A percentile compares a stretch with the other conserved stretches of the same genome.
phyloP scores from a whole-genome alignment of 345 rosid genomes.

The Microthlaspi erraticum region DNA sequence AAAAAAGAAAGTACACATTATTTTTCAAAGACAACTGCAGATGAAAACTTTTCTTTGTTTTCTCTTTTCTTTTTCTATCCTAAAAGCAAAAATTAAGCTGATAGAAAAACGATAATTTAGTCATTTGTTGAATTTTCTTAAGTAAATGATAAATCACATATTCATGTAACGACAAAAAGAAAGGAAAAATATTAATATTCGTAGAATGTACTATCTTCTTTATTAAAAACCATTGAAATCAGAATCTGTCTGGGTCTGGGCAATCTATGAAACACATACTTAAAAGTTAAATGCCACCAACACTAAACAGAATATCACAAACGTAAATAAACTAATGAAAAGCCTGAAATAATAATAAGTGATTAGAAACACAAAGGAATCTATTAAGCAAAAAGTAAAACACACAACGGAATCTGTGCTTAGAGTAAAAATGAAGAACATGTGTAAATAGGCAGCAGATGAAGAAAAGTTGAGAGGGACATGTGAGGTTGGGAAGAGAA shows the following conservation, averaged over 20 bases:
- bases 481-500: constrained; percentile 41
- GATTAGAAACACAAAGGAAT: constrained; percentile 13
- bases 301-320: constrained; percentile 11
- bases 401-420: constrained; percentile 29
- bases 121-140: constrained; percentile 24
- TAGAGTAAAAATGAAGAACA: constrained; percentile 34
- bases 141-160: constrained; percentile 3
- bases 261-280: constrained; percentile 19
- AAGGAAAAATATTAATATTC: neutral
- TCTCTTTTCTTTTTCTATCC: neutral
- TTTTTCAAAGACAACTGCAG: constrained; percentile 33
- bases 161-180: constrained; percentile 30
- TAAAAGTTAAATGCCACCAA: neutral
- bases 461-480: constrained; percentile 37
- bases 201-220: constrained; percentile 3
- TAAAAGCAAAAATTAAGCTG: neutral
- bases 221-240: constrained; percentile 6
- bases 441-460: constrained; percentile 42
- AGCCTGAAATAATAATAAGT: constrained; percentile 4
- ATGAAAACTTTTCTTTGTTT: constrained; percentile 21
- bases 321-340: constrained; percentile 15
- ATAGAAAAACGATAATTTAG: neutral
- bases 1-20: neutral
- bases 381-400: no score
- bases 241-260: constrained; percentile 32